A percentile compares a stretch with the other conserved stretches of the same genome.
phyloP scores from a whole-genome alignment of 768 basidiomycete genomes.

The Phanerodontia chrysosporium region DNA sequence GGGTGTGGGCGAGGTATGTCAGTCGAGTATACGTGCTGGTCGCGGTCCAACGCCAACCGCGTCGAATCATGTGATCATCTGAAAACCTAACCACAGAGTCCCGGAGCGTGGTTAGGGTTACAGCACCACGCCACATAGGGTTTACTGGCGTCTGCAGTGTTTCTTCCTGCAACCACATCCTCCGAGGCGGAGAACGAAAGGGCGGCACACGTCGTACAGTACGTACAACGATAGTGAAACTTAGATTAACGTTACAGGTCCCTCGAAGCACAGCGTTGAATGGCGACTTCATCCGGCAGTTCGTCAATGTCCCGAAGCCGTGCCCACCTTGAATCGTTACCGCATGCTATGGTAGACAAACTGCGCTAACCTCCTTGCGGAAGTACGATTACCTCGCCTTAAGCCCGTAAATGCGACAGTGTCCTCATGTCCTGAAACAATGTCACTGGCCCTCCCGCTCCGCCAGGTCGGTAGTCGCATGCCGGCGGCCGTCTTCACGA shows the following conservation, averaged over 20 bases:
- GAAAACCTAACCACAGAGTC: no score
- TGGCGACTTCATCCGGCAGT: not conserved
- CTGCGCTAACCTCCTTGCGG: no score
- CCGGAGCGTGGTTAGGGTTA: not conserved
- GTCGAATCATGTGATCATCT: not conserved
- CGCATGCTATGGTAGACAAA: no score
- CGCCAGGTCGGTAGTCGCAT: no score
- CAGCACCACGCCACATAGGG: not conserved
- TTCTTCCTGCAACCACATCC: not conserved
- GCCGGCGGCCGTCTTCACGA: no score
- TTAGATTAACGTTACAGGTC: not conserved
- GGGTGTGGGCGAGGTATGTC: not conserved
- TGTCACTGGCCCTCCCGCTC: no score
- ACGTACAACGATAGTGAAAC: not conserved
- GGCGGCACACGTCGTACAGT: not conserved
- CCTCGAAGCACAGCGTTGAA: no score
- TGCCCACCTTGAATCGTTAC: no score
- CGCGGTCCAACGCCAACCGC: not conserved
- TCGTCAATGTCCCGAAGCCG: no score
- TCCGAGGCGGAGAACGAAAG: not conserved
- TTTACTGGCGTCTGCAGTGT: not conserved
- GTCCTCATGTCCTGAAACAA: no score
- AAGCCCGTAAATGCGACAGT: no score
- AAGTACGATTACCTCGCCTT: no score
- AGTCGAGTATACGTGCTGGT: not conserved